phyloP scores from a whole-genome alignment of 768 basidiomycete species.

The Lactifluus volemus region DNA sequence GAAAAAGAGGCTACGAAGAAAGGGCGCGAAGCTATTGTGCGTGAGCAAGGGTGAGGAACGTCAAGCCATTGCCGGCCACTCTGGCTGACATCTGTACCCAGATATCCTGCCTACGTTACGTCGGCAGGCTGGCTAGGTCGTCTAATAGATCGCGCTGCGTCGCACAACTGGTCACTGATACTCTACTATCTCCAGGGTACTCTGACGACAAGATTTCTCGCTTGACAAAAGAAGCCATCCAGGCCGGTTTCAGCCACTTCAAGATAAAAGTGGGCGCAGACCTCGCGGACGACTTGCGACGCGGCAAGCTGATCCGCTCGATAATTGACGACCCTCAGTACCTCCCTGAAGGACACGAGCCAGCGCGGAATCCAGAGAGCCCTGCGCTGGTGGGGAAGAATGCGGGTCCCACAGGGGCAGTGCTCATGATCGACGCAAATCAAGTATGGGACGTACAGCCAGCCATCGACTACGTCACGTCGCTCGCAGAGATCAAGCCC shows the following conservation, averaged over 20 bases:
- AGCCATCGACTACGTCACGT: constrained; percentile 85
- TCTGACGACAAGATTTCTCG: constrained; percentile 84
- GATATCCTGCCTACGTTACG: constrained; percentile 92
- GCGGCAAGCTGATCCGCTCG: constrained; percentile 82
- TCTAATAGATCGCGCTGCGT: background rate
- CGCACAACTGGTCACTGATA: background rate
- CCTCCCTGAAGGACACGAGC: constrained; percentile 49
- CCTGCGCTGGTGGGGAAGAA: constrained; percentile 77
- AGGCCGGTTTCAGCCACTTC: constrained; percentile 93
- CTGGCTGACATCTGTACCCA: constrained; percentile 21
- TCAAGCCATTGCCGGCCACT: background rate
- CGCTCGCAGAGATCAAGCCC: constrained; percentile 71
- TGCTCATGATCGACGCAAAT: constrained; percentile 97
- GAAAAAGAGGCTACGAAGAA: constrained; percentile 68
- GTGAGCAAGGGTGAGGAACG: constrained; percentile 46
- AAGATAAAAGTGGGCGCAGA: constrained; percentile 97
- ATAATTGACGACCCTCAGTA: constrained; percentile 91
- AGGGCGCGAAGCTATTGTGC: constrained; percentile 69
- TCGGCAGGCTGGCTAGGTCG: constrained; percentile 85
- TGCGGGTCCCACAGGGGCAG: constrained; percentile 87
- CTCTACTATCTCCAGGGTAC: constrained; percentile 47
- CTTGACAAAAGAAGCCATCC: constrained; percentile 79
- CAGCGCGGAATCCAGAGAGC: constrained; percentile 47
- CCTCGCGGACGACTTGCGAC: constrained; percentile 71
- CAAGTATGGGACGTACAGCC: constrained; percentile 93